Base-by-base conservation (phyloP, 1,139 yeast genomes). In the Hemisphaericaspora subhashii region DNA sequence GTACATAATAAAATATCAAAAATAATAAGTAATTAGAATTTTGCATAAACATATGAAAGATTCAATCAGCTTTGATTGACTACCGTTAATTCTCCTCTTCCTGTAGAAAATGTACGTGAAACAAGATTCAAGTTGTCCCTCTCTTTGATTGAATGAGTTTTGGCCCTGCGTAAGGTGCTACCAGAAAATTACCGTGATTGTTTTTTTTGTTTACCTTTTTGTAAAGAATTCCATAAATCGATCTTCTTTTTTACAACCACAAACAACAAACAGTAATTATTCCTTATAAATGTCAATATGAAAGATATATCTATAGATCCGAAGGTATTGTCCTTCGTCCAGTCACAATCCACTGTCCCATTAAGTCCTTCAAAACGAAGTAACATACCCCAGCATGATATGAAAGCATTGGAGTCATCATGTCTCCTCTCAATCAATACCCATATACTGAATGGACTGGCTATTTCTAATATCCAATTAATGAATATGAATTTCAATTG, bases 401-500 rank as follows among this genome's bases (percentile, higher is more conserved):
- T 35, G n/a, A 48, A 48, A 35, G 25, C 37, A n/a, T 31, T 48
- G 8, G 48, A 44, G 29, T 26, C 44, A 24, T 35, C 33, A 9
- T 43, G 48, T 34, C 21, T 37, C 10, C 21, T 17, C n/a, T 33
- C 43, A 32, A 27, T 43, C 14, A 31, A 38, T 12, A 23, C 25
- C n/a, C 26, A 40, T 14, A 25, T 42, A 1, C 10, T 22, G 15
- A 17, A 27, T 17, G 18, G 13, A 6, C 14, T 22, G 17, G 10
- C 33, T 15, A 8, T 26, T 13, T 17, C 33, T 5, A 21, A 30
- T 17, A 33, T 49, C 40, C 47, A 45, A 27, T 50, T 59, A 27
- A 44, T 55, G 5, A 51, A 52, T 31, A 35, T 49, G 25, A 39
- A 47, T n/a, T 41, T 49, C 5, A 38, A 42, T 12, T 37, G 36